Conservation (phyloP, 148 eudicot species). For the Fagopyrum homotropicum region DNA sequence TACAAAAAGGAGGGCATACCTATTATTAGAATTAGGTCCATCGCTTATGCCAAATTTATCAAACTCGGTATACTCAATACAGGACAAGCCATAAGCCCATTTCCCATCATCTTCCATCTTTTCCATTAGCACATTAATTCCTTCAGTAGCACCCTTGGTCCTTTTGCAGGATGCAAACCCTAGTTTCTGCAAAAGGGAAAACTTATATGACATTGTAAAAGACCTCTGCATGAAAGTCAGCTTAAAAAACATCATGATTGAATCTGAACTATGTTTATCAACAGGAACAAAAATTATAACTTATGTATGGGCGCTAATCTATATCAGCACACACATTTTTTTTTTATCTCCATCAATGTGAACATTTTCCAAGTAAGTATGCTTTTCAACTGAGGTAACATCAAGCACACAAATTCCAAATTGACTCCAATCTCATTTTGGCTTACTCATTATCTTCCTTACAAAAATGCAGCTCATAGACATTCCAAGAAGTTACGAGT, state of each 20-base stretch:
- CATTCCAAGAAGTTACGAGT: conserved; percentile 2
- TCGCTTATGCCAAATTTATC: conserved; percentile 77
- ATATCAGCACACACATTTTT: background rate
- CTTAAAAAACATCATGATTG: background rate
- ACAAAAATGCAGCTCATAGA: background rate
- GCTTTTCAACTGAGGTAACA: conserved; percentile 1
- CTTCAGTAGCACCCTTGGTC: conserved; percentile 82
- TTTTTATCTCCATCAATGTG: background rate
- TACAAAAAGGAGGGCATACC: conserved; percentile 27
- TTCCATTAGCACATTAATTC: conserved; percentile 84
- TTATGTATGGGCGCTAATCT: background rate
- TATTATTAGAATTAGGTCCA: conserved; percentile 39
- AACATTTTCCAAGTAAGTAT: background rate
- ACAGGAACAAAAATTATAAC: background rate
- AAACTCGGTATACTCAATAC: conserved; percentile 96
- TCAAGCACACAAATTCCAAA: background rate
- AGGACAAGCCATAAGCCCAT: conserved; percentile 91
- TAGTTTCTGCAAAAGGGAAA: conserved; percentile 55
- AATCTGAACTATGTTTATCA: background rate
- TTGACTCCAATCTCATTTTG: background rate
- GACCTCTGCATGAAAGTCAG: background rate
- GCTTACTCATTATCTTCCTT: background rate
- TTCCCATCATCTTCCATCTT: conserved; percentile 66
- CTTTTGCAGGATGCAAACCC: conserved; percentile 96
- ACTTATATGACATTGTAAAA: background rate